A percentile compares a stretch with the other conserved stretches of the same genome.
Conservation (phyloP, 1,284 basidiomycete genomes). For the Psilocybe mexicana region DNA sequence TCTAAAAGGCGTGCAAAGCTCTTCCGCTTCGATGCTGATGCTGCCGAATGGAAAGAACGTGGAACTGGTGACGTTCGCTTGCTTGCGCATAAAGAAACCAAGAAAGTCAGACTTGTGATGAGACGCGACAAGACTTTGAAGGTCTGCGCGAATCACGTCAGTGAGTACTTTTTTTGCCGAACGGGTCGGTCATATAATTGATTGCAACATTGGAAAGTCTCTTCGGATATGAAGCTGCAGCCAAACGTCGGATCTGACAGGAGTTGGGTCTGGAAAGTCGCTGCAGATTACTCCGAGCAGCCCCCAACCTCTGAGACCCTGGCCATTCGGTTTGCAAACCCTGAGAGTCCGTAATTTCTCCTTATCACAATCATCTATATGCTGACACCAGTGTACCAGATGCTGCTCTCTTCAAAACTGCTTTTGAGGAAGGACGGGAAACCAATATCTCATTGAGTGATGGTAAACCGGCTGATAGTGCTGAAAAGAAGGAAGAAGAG, state of each 20-base stretch:
- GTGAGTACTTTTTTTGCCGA: conserved; percentile 55
- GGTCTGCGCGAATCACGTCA: conserved; percentile 97
- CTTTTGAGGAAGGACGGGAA: conserved; percentile 84
- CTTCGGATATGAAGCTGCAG: conserved; percentile 90
- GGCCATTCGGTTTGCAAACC: conserved; percentile 97
- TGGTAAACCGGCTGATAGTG: conserved; percentile 27
- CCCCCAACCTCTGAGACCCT: conserved; percentile 92
- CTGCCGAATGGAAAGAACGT: conserved; percentile 96
- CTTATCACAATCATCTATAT: conserved; percentile 9
- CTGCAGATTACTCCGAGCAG: conserved; percentile 91
- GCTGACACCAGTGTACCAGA: conserved; percentile 48
- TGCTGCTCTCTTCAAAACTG: conserved; percentile 84
- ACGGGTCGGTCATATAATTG: not conserved
- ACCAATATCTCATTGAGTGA: conserved; percentile 54
- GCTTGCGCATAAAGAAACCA: conserved; percentile 84
- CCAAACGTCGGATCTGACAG: conserved; percentile 99
- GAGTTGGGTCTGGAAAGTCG: conserved; percentile 99
- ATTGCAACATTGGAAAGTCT: conserved; percentile 54
- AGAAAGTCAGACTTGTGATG: conserved; percentile 98
- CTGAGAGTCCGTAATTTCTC: conserved; percentile 82
- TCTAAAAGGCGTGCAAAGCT: conserved; percentile 90
- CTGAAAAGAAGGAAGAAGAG: conserved; percentile 28
- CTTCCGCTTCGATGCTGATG: conserved; percentile 87
- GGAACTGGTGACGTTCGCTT: conserved; percentile 92
- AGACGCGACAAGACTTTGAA: conserved; percentile 99